Conservation (phyloP, 2,329 filamentous ascomycete genomes). For the Fusarium citri region DNA sequence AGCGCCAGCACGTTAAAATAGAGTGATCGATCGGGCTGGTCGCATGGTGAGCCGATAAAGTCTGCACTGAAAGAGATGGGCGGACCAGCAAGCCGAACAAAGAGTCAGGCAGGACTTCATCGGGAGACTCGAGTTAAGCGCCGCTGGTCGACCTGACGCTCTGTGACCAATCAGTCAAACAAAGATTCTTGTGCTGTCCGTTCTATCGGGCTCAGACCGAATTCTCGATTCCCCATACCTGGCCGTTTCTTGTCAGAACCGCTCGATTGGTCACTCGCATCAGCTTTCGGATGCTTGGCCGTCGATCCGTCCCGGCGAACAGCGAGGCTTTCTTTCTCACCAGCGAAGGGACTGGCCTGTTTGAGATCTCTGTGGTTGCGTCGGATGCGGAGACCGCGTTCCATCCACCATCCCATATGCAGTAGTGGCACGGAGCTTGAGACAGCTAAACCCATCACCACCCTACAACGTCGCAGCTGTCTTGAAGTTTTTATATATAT, state of each 20-base stretch:
- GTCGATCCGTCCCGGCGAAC: slow-evolving; percentile 36
- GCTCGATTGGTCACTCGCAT: background rate
- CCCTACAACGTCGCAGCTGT: background rate
- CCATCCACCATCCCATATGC: slow-evolving; percentile 21
- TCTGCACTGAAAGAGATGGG: background rate
- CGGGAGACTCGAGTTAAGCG: slow-evolving; percentile 9
- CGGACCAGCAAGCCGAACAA: slow-evolving; percentile 34
- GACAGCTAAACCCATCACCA: slow-evolving; percentile 1
- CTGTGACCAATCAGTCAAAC: background rate
- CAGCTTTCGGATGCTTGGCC: slow-evolving; percentile 36
- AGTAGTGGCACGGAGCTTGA: slow-evolving; percentile 6
- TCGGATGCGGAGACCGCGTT: slow-evolving; percentile 40
- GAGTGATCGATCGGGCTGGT: slow-evolving; percentile 16
- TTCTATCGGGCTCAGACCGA: slow-evolving; percentile 7
- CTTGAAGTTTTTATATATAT: slow-evolving; percentile 31
- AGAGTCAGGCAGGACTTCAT: background rate
- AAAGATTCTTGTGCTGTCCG: background rate
- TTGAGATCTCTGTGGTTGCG: slow-evolving; percentile 35
- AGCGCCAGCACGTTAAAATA: background rate
- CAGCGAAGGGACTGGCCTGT: slow-evolving; percentile 9
- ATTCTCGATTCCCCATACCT: slow-evolving; percentile 25
- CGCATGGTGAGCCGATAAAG: slow-evolving; percentile 14
- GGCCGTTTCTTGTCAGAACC: slow-evolving; percentile 13
- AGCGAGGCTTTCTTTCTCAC: background rate
- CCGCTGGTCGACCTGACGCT: slow-evolving; percentile 1